These are phyloP conservation scores for Anastatica hierochuntica DNA, from an alignment of 345 rosid species.

Conservation along the genomic window DNA sequence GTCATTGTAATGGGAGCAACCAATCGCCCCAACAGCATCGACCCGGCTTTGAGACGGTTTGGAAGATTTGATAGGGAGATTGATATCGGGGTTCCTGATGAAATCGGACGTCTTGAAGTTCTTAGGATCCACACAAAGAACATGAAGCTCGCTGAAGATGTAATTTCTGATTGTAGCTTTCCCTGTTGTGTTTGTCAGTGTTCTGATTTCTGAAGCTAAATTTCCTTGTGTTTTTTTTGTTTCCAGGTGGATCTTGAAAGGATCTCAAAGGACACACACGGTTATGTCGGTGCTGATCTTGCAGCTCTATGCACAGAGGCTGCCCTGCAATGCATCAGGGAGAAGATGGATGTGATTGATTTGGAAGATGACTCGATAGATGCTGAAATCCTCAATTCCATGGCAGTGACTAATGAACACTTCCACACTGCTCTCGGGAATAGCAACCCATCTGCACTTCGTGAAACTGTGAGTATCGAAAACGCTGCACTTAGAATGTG, in stretches of 20 bases:
- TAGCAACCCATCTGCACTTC: constrained; percentile 83
- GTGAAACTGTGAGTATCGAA: constrained; percentile 64
- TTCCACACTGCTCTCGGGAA: constrained; percentile 86
- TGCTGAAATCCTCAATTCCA: constrained; percentile 91
- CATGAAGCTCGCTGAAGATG: constrained; percentile 97
- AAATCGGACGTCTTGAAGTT: constrained; percentile 96
- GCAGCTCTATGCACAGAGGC: constrained; percentile 97
- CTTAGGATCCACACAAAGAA: constrained; percentile 95
- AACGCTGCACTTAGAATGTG: background rate
- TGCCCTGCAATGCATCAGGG: constrained; percentile 96
- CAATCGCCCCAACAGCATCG: constrained; percentile 95
- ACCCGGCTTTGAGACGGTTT: constrained; percentile 90
- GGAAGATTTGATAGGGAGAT: constrained; percentile 95
- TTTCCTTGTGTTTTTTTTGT: background rate
- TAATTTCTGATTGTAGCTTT: constrained; percentile 1
- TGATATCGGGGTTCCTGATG: constrained; percentile 89
- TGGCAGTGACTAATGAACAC: constrained; percentile 94
- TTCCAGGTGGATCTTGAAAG: constrained; percentile 88
- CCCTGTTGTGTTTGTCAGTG: background rate
- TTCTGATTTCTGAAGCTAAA: background rate
- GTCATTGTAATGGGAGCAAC: constrained; percentile 97
- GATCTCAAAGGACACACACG: too few relatives aligned
- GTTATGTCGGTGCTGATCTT: constrained; percentile 97
- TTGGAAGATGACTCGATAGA: constrained; percentile 94
- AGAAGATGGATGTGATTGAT: too few relatives aligned